Evolutionary conservation across 1,284 basidiomycete species (phyloP).

Genomic region (Rhodotorula sp.): DNA sequence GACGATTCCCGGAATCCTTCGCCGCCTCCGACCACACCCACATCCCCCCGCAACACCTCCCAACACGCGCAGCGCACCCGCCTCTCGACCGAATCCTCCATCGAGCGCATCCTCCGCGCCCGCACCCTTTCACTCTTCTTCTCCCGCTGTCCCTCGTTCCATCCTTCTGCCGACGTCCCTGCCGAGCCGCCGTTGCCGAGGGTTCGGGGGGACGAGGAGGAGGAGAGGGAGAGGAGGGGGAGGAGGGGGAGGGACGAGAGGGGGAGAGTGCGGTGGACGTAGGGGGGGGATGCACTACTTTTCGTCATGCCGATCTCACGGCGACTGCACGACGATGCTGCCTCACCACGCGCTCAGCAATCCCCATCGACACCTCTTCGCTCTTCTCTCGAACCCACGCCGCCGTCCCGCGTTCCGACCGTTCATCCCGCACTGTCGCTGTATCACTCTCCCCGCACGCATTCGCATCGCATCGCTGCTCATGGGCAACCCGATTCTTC

Average conservation of each 20-base stretch:
- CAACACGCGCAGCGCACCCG: slow-evolving; percentile 2
- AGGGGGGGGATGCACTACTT: too few species aligned
- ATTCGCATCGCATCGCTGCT: too few species aligned
- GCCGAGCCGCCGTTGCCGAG: neutral
- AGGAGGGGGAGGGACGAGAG: slow-evolving; percentile 25
- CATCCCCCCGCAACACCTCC: neutral
- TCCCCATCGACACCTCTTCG: too few species aligned
- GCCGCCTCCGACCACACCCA: too few species aligned
- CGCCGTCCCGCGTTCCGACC: too few species aligned
- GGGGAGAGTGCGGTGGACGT: slow-evolving; percentile 25
- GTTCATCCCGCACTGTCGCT: too few species aligned
- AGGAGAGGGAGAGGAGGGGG: slow-evolving; percentile 12
- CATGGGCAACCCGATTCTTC: too few species aligned
- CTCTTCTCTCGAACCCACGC: too few species aligned
- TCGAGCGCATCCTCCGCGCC: slow-evolving; percentile 33
- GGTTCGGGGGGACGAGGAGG: neutral
- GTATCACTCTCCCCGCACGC: too few species aligned
- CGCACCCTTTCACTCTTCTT: slow-evolving; percentile 29
- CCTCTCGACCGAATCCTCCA: slow-evolving; percentile 23
- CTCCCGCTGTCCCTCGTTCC: slow-evolving; percentile 26
- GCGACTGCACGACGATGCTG: too few species aligned
- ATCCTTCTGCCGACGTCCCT: neutral
- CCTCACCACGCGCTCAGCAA: too few species aligned
- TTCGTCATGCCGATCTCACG: too few species aligned
- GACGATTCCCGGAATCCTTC: neutral